Evolutionary conservation across 2,329 filamentous ascomycete species (phyloP).

Genomic region (Aureobasidium sp.): DNA sequence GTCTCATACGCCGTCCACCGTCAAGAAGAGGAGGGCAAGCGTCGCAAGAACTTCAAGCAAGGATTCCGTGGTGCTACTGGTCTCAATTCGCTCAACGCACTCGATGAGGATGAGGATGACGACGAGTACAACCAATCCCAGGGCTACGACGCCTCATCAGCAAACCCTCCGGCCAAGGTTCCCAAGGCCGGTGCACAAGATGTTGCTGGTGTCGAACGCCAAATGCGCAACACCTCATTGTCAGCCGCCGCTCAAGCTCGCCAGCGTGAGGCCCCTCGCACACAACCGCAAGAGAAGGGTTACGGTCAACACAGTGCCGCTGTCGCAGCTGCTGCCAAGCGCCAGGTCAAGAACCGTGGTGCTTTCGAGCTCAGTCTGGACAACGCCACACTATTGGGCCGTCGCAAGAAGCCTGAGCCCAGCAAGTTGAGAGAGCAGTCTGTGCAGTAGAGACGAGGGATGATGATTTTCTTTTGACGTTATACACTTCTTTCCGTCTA

Average conservation of each 20-base stretch:
- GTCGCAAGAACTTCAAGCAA: slow-evolving; percentile 73
- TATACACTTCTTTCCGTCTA: neutral
- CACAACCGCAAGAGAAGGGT: slow-evolving; percentile 47
- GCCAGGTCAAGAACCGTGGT: slow-evolving; percentile 70
- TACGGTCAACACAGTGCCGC: slow-evolving; percentile 85
- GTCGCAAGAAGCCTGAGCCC: slow-evolving; percentile 44
- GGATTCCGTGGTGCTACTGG: slow-evolving; percentile 53
- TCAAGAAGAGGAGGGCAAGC: slow-evolving; percentile 91
- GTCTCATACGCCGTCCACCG: slow-evolving; percentile 96
- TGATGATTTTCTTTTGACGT: neutral
- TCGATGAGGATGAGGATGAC: slow-evolving; percentile 57
- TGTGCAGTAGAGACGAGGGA: slow-evolving; percentile 14
- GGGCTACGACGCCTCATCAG: slow-evolving; percentile 39
- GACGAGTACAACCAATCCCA: slow-evolving; percentile 49
- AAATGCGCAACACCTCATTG: slow-evolving; percentile 76
- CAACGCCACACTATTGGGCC: slow-evolving; percentile 79
- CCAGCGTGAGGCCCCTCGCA: slow-evolving; percentile 41
- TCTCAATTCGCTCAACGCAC: slow-evolving; percentile 56
- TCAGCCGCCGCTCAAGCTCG: slow-evolving; percentile 55
- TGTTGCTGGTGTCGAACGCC: slow-evolving; percentile 72
- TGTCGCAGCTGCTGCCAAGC: slow-evolving; percentile 73
- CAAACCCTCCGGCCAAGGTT: slow-evolving; percentile 53
- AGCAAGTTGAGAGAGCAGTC: slow-evolving; percentile 39
- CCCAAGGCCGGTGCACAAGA: slow-evolving; percentile 48
- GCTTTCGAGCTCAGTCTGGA: slow-evolving; percentile 89